Conservation (phyloP, 768 basidiomycete species). For the Collybia mongolica region DNA sequence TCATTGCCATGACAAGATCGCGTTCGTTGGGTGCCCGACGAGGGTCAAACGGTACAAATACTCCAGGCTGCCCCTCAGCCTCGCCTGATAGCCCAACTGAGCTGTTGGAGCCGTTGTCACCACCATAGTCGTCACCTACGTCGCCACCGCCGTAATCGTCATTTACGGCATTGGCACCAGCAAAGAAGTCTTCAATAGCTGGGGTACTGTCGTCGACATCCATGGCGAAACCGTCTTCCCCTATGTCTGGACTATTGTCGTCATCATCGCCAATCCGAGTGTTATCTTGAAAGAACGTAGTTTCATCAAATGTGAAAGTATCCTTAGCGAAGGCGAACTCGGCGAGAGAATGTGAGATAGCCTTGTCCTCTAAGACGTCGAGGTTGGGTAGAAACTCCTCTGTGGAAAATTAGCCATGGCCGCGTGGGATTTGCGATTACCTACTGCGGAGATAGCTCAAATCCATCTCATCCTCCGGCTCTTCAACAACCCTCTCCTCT, state of each 20-base stretch:
- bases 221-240: constrained; percentile 34
- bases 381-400: constrained; percentile 76
- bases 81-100: constrained; percentile 44
- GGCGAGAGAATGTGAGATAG: constrained; percentile 78
- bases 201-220: constrained; percentile 39
- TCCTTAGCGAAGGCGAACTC: constrained; percentile 83
- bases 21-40: constrained; percentile 71
- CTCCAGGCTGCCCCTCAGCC: constrained; percentile 41
- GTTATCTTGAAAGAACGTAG: constrained; percentile 58
- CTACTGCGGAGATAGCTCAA: constrained; percentile 60
- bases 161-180: constrained; percentile 48
- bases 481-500: constrained; percentile 73
- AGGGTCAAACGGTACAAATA: constrained; percentile 83
- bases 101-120: constrained; percentile 40
- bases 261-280: constrained; percentile 39
- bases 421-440: constrained; percentile 18
- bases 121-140: constrained; percentile 36
- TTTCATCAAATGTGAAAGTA: constrained; percentile 59
- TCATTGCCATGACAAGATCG: constrained; percentile 87
- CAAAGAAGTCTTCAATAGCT: constrained; percentile 65
- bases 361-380: constrained; percentile 58
- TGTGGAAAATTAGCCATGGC: constrained; percentile 21
- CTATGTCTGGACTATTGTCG: constrained; percentile 39
- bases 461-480: constrained; percentile 69
- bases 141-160: constrained; percentile 23